Base-by-base conservation (phyloP, 2,329 filamentous ascomycete genomes). In the Cryoendolithus antarcticus region DNA sequence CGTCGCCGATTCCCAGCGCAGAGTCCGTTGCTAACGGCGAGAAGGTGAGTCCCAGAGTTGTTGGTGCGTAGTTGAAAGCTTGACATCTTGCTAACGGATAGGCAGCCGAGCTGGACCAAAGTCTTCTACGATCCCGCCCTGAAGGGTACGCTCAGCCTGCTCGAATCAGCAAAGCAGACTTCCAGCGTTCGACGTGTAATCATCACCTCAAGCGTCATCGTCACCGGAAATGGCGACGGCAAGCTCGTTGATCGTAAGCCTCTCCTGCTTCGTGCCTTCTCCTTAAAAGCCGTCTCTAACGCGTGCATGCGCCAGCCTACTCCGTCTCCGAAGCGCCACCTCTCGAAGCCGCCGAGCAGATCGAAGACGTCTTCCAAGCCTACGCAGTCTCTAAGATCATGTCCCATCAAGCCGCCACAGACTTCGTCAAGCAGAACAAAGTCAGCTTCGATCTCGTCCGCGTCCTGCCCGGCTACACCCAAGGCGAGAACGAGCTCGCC, bases 181-280 rank as follows among this genome's bases (percentile, higher is more conserved):
- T 42, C 49, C 1, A 54, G 47, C 0, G 51, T 68, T 10, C 52
- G 57, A 37, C 55, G 59, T 8, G 47, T 67, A 6, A 56, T 66
- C 10, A 61, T 68, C 34, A 66, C 64, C 6, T 38, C 36, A 9
- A 36, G 34, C 34, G 27, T 36, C 27, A n/a, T 30, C 34, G 12
- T 36, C 7, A 11, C 30, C 9, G 5, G 19, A 15, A 12, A 13
- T n/a, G 27, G 10, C 24, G 27, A 36, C 13, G 15, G 6, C 34
- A 29, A 36, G 34, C 27, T 12, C 6, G 11, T 15, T 15, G 34
- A n/a, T n/a, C 27, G 34, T 36, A 10, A 36, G 27, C 8, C 12
- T 12, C 27, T 21, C 3, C n/a, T n/a, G 7, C 7, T 27, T 27
- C 8, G 9, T 28, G 11, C 34, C 34, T 15, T 5, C 13, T 32